Evolutionary conservation across 345 rosid species (phyloP), one percentile per base, ranked within the genome.

Genomic region (Psidium guajava): DNA sequence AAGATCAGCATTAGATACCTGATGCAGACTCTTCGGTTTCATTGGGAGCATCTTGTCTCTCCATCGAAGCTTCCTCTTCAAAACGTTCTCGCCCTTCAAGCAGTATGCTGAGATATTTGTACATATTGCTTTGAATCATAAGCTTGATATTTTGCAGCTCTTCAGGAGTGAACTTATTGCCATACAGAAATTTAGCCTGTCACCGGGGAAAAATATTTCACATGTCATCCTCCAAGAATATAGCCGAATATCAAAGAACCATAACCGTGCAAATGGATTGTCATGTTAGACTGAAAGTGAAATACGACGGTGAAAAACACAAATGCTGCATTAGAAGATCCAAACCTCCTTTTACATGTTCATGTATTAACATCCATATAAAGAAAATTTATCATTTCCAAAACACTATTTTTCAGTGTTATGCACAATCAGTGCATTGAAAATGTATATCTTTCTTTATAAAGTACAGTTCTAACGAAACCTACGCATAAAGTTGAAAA

Each of bases 101-200:
- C 84, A 94, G 90, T 75, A 90, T 85, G 85, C 96, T 93, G 87
- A 94, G 96, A 88, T 93, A 94, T 83, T 87, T 90, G 87, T 92
- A 94, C 91, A 94, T 88, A 69, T 90, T 92, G 84, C 95, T 92
- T 85, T 94, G 96, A 87, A 94, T 94, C 92, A 93, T 91, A 49
- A 91, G 88, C 89, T 94, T 94, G 83, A 93, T 90, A 84, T 86
- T 85, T 86, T 91, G 91, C 83, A 91, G 87, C 88, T 94, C 96
- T 59, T 93, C 94, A 57, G 87, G 52, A 51, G 91, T 89, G 86
- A 93, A 94, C 44, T 80, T 86, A 82, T 90, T 90, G 58, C 93
- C 95, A 83, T 92, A 94, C 81, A 94, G 85, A 85, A 93, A 86
- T 56, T 91, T 92, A 18, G 92, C 93, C 95, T 94, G 90, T 82